Evolutionary conservation across 129 eudicot species (phyloP).

Genomic region (Gnaphalium uliginosum): DNA sequence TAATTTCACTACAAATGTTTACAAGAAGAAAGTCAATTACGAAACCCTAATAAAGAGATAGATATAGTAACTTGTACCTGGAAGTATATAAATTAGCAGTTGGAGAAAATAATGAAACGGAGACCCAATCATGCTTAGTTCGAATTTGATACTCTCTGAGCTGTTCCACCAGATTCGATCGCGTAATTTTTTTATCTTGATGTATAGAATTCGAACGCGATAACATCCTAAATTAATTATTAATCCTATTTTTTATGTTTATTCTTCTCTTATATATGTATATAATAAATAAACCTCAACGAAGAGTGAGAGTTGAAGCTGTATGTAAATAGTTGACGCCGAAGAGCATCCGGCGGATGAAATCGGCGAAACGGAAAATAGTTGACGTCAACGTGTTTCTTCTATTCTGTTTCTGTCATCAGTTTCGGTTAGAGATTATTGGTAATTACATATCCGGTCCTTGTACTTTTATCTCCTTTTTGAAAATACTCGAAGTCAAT

Average conservation of each 20-base stretch:
- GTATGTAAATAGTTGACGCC: neutral
- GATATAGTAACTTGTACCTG: constrained; percentile 40
- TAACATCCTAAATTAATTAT: neutral
- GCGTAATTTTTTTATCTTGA: constrained; percentile 53
- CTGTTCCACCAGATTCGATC: constrained; percentile 94
- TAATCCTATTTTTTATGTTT: no score
- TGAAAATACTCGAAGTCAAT: no score
- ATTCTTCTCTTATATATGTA: no score
- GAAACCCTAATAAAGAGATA: neutral
- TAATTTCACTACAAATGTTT: neutral
- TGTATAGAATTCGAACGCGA: neutral
- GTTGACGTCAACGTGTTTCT: neutral
- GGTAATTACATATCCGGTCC: no score
- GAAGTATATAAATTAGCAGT: constrained; percentile 68
- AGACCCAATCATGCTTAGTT: constrained; percentile 93
- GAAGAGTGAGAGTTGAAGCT: neutral
- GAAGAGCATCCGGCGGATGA: neutral
- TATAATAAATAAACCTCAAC: neutral
- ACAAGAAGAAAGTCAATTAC: no score
- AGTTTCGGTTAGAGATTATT: neutral
- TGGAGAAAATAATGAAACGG: constrained; percentile 87
- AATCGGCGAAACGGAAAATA: neutral
- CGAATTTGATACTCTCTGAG: constrained; percentile 90
- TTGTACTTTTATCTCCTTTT: no score
- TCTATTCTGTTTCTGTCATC: no score